Evolutionary conservation across 78 protist genomes (phyloP).

Genomic region (Thecamonas trahens): DNA sequence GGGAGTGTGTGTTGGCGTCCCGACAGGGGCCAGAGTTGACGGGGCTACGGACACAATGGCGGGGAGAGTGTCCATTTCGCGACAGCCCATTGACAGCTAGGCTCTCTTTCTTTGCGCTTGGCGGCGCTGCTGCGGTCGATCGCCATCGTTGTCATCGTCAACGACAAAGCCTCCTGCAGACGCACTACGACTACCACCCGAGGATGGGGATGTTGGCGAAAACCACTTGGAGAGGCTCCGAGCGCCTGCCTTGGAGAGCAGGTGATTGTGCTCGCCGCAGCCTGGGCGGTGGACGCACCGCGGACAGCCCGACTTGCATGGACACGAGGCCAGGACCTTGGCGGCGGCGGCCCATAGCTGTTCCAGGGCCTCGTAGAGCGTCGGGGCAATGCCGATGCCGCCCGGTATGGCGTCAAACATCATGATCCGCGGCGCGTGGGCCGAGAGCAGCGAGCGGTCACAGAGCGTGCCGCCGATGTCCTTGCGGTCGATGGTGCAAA

Average conservation of each 20-base stretch:
- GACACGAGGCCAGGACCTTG: background rate
- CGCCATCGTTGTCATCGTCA: too few relatives aligned
- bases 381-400: background rate
- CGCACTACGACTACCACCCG: too few relatives aligned
- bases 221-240: background rate
- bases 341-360: background rate
- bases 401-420: background rate
- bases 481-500: background rate
- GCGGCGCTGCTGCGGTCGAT: too few relatives aligned
- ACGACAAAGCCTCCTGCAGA: too few relatives aligned
- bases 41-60: too few relatives aligned
- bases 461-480: background rate
- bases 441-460: background rate
- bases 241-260: background rate
- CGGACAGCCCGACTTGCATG: background rate
- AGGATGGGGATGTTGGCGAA: too few relatives aligned
- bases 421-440: background rate
- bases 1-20: too few relatives aligned
- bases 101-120: too few relatives aligned
- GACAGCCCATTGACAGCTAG: too few relatives aligned
- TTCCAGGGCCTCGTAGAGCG: background rate
- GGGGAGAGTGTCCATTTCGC: too few relatives aligned
- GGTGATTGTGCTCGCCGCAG: background rate
- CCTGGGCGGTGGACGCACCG: background rate
- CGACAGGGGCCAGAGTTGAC: too few relatives aligned